A percentile compares a stretch with the other conserved stretches of the same genome.
Conservation (phyloP, 2,329 filamentous ascomycete genomes). For the Pseudopyricularia cyperi region DNA sequence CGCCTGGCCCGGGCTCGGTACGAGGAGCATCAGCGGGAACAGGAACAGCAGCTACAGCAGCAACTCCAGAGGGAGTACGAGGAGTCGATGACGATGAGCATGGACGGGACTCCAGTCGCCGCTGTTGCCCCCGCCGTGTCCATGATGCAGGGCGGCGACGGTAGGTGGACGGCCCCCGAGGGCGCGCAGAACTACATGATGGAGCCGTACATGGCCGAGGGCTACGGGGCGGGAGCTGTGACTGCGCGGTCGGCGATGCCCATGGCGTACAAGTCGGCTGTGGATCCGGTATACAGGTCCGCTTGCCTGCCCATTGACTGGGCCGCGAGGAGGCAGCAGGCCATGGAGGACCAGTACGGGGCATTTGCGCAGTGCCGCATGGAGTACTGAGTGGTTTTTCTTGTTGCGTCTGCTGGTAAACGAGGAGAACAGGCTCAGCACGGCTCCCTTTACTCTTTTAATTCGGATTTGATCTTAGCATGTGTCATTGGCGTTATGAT, state of each 20-base stretch:
- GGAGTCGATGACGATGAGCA: conserved; percentile 8
- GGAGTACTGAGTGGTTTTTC: conserved; percentile 11
- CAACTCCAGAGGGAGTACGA: conserved; percentile 3
- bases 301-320: conserved; percentile 19
- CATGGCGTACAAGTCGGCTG: conserved; percentile 38
- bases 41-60: conserved; percentile 13
- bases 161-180: conserved; percentile 30
- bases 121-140: no score
- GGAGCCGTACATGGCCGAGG: conserved; percentile 75
- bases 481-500: no score
- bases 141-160: conserved; percentile 37
- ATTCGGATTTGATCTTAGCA: no score
- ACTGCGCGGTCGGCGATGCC: conserved; percentile 34
- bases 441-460: no score
- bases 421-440: no score
- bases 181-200: conserved; percentile 34
- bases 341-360: conserved; percentile 60
- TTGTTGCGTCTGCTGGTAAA: no score
- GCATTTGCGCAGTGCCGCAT: conserved; percentile 25
- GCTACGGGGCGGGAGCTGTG: conserved; percentile 69
- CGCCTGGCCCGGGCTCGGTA: conserved; percentile 48
- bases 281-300: conserved; percentile 55
- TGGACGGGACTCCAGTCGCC: conserved; percentile 38
- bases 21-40: conserved; percentile 28
- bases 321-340: conserved; percentile 31